Evolutionary conservation across 176 grass and related monocot species (phyloP), one percentile per base, ranked within the genome.

Genomic region (Triticum turgidum): DNA sequence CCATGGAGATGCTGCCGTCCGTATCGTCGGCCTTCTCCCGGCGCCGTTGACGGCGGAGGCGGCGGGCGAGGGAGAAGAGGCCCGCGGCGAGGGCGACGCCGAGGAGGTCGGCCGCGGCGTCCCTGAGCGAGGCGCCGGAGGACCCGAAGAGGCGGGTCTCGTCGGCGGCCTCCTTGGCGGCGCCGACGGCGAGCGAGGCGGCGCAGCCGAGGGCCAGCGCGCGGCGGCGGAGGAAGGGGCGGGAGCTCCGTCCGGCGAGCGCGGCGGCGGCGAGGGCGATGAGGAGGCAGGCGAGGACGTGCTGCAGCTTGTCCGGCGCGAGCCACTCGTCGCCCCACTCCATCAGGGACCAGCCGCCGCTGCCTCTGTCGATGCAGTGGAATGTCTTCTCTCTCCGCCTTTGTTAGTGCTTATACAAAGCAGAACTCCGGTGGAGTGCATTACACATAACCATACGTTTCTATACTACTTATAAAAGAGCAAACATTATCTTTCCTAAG

Each of bases 301-400:
- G 96, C 81, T 95, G 77, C 78, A 90, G 73, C 70, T 94, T 94
- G 84, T 98, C 96, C 17, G 81, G 24, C 45, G 91, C 93, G 54
- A 90, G 73, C 96, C 96, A 98, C 14, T 92, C 82, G 81, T 98
- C 93, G 34, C 67, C 91, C 91, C 84, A 89, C 83, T 98, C 96
- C 93, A 98, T 98, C 25, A 27, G 27, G 27, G 27, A 45, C 95
- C 15, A 34, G 58, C 71, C 22, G 76, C 78, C 67, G 64, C 64
- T 5, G 15, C 44, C 24, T 18, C 30, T 35, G 29, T 68, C 7
- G n/a, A 24, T 27, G 34, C 13, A 20, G 6, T 30, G 42, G 64
- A 18, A 7, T 51, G 38, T 15, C 76, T 52, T 33, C 56, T 13
- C 6, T 25, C 18, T 58, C 80, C 64, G 27, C 10, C 65, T 21